phyloP scores from a whole-genome alignment of 73 alveolate genomes.

The Paramecium bursaria region DNA sequence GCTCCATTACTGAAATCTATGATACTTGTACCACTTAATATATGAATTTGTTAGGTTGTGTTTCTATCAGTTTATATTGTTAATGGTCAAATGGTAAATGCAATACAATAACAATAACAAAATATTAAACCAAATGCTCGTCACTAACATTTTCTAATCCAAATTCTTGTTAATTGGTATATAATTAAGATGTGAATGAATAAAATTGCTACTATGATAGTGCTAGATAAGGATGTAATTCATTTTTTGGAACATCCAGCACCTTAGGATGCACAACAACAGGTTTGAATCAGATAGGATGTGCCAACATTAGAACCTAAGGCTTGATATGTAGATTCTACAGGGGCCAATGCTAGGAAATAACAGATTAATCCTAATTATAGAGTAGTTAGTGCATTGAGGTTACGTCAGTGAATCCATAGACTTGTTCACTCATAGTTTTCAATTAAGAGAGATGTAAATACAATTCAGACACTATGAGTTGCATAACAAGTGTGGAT shows the following conservation, averaged over 20 bases:
- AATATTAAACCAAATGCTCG: neutral
- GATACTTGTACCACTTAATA: neutral
- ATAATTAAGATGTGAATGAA: neutral
- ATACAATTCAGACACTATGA: neutral
- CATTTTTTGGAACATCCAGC: too few species aligned
- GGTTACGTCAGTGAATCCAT: too few species aligned
- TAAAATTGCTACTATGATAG: conserved; percentile 11
- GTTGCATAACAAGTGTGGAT: neutral
- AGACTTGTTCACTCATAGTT: too few species aligned
- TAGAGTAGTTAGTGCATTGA: too few species aligned
- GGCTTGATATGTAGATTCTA: conserved; percentile 43
- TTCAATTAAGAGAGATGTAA: neutral
- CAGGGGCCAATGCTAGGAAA: conserved; percentile 10
- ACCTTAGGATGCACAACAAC: neutral
- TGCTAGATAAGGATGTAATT: neutral
- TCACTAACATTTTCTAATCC: neutral
- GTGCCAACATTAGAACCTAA: neutral
- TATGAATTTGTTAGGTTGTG: conserved; percentile 26
- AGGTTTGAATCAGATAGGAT: conserved; percentile 33
- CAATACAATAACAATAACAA: neutral
- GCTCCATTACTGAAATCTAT: neutral
- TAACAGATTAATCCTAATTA: too few species aligned
- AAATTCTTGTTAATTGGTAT: conserved; percentile 6
- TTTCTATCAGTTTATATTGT: neutral
- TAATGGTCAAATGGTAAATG: conserved; percentile 6